phyloP scores from a whole-genome alignment of 495 filamentous ascomycete species.

The Daldinia grandis region DNA sequence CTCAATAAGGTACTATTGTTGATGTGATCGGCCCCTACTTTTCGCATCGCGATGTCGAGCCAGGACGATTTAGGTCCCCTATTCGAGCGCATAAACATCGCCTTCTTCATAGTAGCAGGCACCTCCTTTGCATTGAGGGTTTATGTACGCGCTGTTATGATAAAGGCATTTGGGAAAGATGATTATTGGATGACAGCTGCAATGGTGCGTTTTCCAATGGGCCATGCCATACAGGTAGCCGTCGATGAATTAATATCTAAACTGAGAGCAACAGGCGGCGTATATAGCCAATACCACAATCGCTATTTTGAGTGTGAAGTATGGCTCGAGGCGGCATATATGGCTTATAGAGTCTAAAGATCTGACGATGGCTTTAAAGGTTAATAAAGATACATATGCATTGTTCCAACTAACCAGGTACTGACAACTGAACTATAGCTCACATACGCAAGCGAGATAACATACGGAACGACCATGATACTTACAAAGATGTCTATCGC shows the following conservation, averaged over 20 bases:
- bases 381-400: background rate
- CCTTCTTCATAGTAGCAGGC: background rate
- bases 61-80: background rate
- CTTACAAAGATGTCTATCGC: background rate
- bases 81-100: background rate
- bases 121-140: background rate
- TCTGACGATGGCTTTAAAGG: background rate
- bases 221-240: background rate
- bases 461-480: background rate
- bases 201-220: background rate
- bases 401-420: background rate
- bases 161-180: background rate
- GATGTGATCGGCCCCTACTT: background rate
- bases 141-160: background rate
- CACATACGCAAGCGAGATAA: background rate
- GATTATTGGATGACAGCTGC: constrained; percentile 1
- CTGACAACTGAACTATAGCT: background rate
- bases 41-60: background rate
- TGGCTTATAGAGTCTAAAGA: background rate
- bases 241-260: background rate
- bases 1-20: background rate
- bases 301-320: background rate
- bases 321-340: background rate
- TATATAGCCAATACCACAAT: background rate
- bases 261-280: background rate